These are phyloP conservation scores for Colletotrichum neosansevieriae DNA, from an alignment of 2,329 filamentous ascomycete genomes.

Conservation along the genomic window DNA sequence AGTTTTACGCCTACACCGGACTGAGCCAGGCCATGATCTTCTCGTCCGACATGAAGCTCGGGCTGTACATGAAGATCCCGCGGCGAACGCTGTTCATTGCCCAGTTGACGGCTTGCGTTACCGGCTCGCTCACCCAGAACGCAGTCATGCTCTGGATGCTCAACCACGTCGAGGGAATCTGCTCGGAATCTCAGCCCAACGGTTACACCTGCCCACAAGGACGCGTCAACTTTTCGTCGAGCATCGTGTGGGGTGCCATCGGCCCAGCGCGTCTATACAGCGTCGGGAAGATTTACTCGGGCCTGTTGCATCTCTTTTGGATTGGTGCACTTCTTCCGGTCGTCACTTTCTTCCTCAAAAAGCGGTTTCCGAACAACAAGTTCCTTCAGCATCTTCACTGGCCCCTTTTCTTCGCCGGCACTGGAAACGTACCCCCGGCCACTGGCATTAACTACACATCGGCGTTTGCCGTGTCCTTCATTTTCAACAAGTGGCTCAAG, in stretches of 20 bases:
- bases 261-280: constrained; percentile 62
- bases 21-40: constrained; percentile 53
- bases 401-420: constrained; percentile 35
- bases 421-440: constrained; percentile 32
- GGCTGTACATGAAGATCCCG: constrained; percentile 66
- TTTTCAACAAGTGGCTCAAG: constrained; percentile 38
- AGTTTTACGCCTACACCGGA: constrained; percentile 52
- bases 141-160: constrained; percentile 49
- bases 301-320: constrained; percentile 64
- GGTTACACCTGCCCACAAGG: constrained; percentile 63
- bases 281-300: constrained; percentile 59
- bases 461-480: constrained; percentile 20
- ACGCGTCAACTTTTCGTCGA: constrained; percentile 61
- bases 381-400: constrained; percentile 29
- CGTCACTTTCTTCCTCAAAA: constrained; percentile 34
- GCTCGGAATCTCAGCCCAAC: constrained; percentile 54
- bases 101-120: constrained; percentile 68
- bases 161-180: constrained; percentile 55
- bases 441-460: constrained; percentile 37
- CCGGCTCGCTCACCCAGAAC: constrained; percentile 59
- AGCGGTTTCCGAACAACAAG: constrained; percentile 12
- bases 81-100: constrained; percentile 70
- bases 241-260: constrained; percentile 64
- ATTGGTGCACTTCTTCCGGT: constrained; percentile 48
- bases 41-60: constrained; percentile 63